Evolutionary conservation across 1,284 basidiomycete genomes (phyloP).

Genomic region (Sporisorium scitamineum): DNA sequence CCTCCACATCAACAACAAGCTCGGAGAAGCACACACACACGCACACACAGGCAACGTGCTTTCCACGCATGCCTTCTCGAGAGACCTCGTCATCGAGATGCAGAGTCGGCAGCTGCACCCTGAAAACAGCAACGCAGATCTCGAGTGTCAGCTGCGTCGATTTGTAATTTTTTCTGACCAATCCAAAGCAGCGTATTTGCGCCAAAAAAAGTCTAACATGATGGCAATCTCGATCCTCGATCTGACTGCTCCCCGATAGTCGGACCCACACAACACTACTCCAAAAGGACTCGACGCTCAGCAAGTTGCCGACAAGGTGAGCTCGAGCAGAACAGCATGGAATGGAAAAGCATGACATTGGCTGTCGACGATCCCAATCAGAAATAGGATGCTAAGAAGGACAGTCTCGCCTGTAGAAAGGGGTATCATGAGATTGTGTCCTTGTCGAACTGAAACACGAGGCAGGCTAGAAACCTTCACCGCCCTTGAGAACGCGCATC

Average conservation of each 20-base stretch:
- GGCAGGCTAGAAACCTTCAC: slow-evolving; percentile 16
- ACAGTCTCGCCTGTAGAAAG: not conserved
- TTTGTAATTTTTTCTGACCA: slow-evolving; percentile 27
- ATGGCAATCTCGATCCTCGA: not conserved
- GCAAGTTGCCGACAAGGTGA: too few relatives aligned
- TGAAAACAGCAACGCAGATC: slow-evolving; percentile 10
- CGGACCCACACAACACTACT: not conserved
- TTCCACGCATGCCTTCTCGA: not conserved
- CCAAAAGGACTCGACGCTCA: not conserved
- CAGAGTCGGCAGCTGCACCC: slow-evolving; percentile 5
- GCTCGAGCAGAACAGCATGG: too few relatives aligned
- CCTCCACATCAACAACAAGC: not conserved
- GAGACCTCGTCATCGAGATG: slow-evolving; percentile 11
- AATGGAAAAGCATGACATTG: too few relatives aligned
- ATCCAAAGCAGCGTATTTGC: slow-evolving; percentile 22
- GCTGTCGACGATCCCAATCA: too few relatives aligned
- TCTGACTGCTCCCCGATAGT: not conserved
- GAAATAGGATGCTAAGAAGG: not conserved
- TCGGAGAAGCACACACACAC: too few relatives aligned
- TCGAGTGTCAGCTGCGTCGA: not conserved
- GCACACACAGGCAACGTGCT: slow-evolving; percentile 5
- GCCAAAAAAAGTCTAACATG: not conserved
- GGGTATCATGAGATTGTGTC: slow-evolving; percentile 16
- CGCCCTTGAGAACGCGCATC: slow-evolving; percentile 45
- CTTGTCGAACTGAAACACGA: too few relatives aligned